Conservation (phyloP, 768 basidiomycete genomes). For the Terana coerulea region DNA sequence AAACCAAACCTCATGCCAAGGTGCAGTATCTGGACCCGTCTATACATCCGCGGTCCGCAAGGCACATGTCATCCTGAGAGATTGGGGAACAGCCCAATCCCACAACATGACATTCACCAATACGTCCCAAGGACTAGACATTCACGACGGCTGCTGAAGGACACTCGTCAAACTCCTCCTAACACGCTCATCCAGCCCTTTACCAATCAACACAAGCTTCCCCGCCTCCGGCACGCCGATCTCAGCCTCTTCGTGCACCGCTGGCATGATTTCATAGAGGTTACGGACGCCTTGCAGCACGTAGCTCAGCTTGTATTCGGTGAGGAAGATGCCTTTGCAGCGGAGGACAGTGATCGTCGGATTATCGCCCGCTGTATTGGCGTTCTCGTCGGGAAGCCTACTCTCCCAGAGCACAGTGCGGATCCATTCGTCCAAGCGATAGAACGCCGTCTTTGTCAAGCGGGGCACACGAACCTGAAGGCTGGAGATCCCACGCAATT, state of each 20-base stretch:
- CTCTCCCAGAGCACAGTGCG: constrained; percentile 81
- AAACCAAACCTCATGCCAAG: too few species aligned
- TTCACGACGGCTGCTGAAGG: too few species aligned
- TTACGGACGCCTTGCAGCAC: constrained; percentile 90
- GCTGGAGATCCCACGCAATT: constrained; percentile 79
- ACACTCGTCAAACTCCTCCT: constrained; percentile 46
- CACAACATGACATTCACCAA: not conserved
- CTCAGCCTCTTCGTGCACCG: constrained; percentile 31
- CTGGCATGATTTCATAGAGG: constrained; percentile 74
- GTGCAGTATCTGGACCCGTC: too few species aligned
- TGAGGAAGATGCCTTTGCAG: constrained; percentile 80
- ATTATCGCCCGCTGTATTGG: constrained; percentile 1
- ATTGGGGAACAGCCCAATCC: too few species aligned
- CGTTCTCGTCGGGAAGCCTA: constrained; percentile 34
- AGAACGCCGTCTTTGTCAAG: constrained; percentile 44
- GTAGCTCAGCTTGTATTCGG: constrained; percentile 50
- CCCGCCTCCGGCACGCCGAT: constrained; percentile 58
- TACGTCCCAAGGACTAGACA: not conserved
- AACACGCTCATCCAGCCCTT: constrained; percentile 59
- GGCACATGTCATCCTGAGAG: too few species aligned
- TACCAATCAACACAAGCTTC: constrained; percentile 87
- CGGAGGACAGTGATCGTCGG: constrained; percentile 61
- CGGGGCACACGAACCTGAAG: constrained; percentile 67
- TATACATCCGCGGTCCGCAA: too few species aligned
- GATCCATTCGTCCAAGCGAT: constrained; percentile 74